A percentile compares a stretch with the other conserved stretches of the same genome.
These are phyloP conservation scores for Russula griseocarnosa DNA, from an alignment of 768 basidiomycete genomes.

Conservation along the genomic window DNA sequence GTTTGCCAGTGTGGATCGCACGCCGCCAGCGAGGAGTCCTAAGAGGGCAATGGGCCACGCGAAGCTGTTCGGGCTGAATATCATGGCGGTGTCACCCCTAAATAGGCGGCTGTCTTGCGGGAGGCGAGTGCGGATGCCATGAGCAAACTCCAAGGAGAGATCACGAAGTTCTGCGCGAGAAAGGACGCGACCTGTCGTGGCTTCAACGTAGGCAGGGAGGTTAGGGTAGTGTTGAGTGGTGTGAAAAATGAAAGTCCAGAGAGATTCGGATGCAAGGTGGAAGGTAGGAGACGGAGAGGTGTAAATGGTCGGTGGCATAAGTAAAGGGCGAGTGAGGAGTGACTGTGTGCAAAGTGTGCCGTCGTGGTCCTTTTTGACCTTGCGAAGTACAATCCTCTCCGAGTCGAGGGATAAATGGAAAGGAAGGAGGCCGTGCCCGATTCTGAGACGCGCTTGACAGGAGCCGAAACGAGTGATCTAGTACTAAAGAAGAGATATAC, in stretches of 20 bases:
- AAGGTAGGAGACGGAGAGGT: conserved; percentile 6
- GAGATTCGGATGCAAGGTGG: conserved; percentile 28
- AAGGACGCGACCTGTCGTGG: conserved; percentile 50
- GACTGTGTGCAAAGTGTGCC: not conserved
- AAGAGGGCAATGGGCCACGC: conserved; percentile 49
- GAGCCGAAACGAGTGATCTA: not conserved
- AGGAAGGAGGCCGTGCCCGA: not conserved
- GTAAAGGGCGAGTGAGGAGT: not conserved
- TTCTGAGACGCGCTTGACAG: not conserved
- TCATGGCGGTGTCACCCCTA: conserved; percentile 55
- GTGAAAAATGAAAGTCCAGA: conserved; percentile 24
- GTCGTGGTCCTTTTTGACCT: not conserved
- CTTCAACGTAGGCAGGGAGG: conserved; percentile 62
- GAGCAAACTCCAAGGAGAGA: conserved; percentile 53
- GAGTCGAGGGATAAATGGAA: not conserved
- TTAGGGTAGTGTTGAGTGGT: conserved; percentile 9
- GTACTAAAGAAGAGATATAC: too few species aligned
- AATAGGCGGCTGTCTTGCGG: conserved; percentile 33
- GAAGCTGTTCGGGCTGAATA: conserved; percentile 69
- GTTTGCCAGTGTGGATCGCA: conserved; percentile 70
- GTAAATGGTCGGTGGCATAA: conserved; percentile 27
- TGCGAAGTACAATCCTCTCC: too few species aligned
- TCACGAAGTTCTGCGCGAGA: conserved; percentile 52
- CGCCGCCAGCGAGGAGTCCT: conserved; percentile 56
- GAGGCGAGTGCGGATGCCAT: conserved; percentile 46